Conservation (phyloP, 306 rosid species). For the Trichosanthes truncata region DNA sequence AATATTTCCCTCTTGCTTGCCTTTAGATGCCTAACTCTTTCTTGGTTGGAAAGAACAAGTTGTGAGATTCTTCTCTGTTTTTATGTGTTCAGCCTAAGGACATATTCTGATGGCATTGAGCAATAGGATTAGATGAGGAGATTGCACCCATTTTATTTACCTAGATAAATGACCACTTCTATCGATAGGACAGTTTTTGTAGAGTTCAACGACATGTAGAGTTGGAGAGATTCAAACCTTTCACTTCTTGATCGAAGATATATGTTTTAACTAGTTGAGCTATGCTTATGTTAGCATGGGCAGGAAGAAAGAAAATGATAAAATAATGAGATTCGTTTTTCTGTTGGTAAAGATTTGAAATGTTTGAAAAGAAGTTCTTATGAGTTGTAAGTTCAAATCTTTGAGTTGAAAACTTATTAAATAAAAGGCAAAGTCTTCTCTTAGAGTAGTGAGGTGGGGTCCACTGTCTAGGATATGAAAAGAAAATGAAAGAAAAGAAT, state of each 20-base stretch:
- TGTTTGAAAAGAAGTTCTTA: neutral
- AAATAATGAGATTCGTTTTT: no score
- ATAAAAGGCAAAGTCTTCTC: neutral
- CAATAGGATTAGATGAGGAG: neutral
- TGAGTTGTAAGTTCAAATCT: no score
- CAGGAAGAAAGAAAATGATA: no score
- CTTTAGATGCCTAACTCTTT: neutral
- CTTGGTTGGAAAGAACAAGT: neutral
- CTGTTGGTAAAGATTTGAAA: neutral
- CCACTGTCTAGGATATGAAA: neutral
- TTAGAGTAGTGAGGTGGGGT: neutral
- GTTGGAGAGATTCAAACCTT: neutral
- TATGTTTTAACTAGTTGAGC: no score
- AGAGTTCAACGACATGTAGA: no score
- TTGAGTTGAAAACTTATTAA: neutral
- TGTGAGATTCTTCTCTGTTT: neutral
- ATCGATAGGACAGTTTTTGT: no score
- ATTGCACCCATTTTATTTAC: neutral
- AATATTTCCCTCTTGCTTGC: conserved; percentile 19
- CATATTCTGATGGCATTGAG: neutral
- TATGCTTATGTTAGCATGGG: no score
- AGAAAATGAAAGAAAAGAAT: neutral
- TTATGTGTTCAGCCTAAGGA: neutral
- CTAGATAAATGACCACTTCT: neutral
- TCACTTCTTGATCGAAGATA: no score